Percentiles rank a stretch among this genome's conserved stretches.
phyloP scores from a whole-genome alignment of 2,329 filamentous ascomycete genomes.

The Neopestalotiopsis sp. region DNA sequence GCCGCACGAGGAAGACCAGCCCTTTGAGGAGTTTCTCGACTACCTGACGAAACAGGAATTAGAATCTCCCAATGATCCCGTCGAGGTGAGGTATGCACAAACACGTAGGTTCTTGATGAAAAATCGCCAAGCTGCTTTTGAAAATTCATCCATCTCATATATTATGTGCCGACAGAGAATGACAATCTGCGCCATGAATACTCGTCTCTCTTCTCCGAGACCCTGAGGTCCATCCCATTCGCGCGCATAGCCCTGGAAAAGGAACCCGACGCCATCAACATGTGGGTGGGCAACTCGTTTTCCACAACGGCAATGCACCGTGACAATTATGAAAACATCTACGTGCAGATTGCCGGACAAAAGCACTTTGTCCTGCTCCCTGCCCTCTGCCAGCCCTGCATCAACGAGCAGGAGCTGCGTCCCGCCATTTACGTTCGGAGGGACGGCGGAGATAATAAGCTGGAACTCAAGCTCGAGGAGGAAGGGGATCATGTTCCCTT shows the following conservation, averaged over 20 bases:
- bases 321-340: slow-evolving; percentile 87
- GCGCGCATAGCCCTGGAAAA: slow-evolving; percentile 73
- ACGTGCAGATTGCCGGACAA: slow-evolving; percentile 74
- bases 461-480: slow-evolving; percentile 42
- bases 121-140: neutral
- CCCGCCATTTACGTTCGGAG: slow-evolving; percentile 64
- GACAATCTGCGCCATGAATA: slow-evolving; percentile 83
- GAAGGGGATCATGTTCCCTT: slow-evolving; percentile 63
- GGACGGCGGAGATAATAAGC: slow-evolving; percentile 17
- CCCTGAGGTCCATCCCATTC: slow-evolving; percentile 71
- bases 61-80: slow-evolving; percentile 35
- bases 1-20: slow-evolving; percentile 70
- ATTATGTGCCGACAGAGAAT: slow-evolving; percentile 61
- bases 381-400: slow-evolving; percentile 71
- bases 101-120: slow-evolving; percentile 59
- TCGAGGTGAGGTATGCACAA: slow-evolving; percentile 74
- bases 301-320: slow-evolving; percentile 78
- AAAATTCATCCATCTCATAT: neutral
- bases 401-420: slow-evolving; percentile 65
- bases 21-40: slow-evolving; percentile 67
- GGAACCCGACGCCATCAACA: slow-evolving; percentile 76
- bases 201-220: slow-evolving; percentile 62
- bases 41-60: slow-evolving; percentile 65
- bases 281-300: slow-evolving; percentile 79
- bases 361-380: slow-evolving; percentile 81